Conservation (phyloP, 2,329 filamentous ascomycete species). For the Epichloe elymi region DNA sequence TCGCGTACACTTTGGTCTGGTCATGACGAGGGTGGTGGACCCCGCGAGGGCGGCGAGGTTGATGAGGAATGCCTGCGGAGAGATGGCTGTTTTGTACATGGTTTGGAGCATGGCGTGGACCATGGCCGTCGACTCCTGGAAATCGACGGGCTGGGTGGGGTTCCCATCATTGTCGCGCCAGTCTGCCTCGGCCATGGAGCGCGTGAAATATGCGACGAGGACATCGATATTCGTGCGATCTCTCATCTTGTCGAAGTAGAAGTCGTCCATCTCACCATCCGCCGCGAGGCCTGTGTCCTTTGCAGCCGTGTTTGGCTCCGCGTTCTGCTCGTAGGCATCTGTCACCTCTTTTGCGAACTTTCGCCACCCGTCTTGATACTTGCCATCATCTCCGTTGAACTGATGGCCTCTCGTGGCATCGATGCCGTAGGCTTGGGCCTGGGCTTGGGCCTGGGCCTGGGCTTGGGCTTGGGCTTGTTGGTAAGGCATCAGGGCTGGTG, state of each 20-base stretch:
- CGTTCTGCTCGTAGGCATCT: slow-evolving; percentile 8
- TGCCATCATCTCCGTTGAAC: not conserved
- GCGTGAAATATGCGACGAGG: slow-evolving; percentile 42
- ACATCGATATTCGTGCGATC: slow-evolving; percentile 43
- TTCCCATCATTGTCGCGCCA: slow-evolving; percentile 39
- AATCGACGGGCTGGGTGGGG: slow-evolving; percentile 26
- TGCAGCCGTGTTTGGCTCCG: not conserved
- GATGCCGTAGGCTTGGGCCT: not conserved
- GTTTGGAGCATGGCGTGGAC: slow-evolving; percentile 39
- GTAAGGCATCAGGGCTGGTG: slow-evolving; percentile 28
- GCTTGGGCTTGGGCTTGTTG: slow-evolving; percentile 22
- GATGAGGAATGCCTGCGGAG: slow-evolving; percentile 43
- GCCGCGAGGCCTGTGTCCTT: slow-evolving; percentile 1
- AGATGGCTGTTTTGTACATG: slow-evolving; percentile 35
- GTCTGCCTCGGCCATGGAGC: slow-evolving; percentile 32
- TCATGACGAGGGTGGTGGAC: slow-evolving; percentile 34
- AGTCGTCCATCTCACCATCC: slow-evolving; percentile 11
- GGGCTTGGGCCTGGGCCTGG: not conserved
- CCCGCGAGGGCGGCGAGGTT: slow-evolving; percentile 46
- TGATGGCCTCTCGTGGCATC: not conserved
- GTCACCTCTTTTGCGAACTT: slow-evolving; percentile 11
- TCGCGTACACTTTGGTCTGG: slow-evolving; percentile 27
- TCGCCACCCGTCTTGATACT: slow-evolving; percentile 8
- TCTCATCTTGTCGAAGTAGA: slow-evolving; percentile 23
- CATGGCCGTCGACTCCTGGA: slow-evolving; percentile 43